These are phyloP conservation scores for Coemansia sp. DNA, from an alignment of 192 early-diverging fungal species.

Conservation along the genomic window DNA sequence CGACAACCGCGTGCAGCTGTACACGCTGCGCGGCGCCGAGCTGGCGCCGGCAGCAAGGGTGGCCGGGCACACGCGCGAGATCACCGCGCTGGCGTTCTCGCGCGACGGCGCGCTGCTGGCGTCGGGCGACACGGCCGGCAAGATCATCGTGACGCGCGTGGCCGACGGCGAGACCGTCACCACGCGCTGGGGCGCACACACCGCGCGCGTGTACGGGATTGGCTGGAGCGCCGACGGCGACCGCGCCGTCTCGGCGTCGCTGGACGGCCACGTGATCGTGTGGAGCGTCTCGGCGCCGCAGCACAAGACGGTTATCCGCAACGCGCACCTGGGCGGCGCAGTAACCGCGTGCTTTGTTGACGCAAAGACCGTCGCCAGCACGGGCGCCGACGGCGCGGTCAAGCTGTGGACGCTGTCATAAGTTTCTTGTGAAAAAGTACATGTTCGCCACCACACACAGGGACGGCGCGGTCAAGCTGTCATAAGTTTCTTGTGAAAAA, in stretches of 20 bases:
- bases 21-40: constrained; percentile 44
- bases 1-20: constrained; percentile 68
- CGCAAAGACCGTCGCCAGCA: constrained; percentile 63
- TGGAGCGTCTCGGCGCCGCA: constrained; percentile 82
- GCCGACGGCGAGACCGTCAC: constrained; percentile 51
- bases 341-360: constrained; percentile 71
- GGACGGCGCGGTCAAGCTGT: too few relatives aligned
- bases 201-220: constrained; percentile 76
- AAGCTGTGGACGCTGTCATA: constrained; percentile 67
- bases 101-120: constrained; percentile 75
- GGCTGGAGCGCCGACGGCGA: constrained; percentile 74
- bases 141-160: constrained; percentile 72
- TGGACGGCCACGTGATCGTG: constrained; percentile 90
- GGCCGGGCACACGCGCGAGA: constrained; percentile 56
- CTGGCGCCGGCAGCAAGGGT: constrained; percentile 13
- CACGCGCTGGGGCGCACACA: constrained; percentile 88
- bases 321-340: constrained; percentile 81
- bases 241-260: constrained; percentile 73
- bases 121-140: constrained; percentile 76
- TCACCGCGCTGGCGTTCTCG: constrained; percentile 79
- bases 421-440: constrained; percentile 22
- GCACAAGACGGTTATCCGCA: constrained; percentile 71
- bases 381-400: constrained; percentile 81
- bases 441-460: too few relatives aligned
- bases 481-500: constrained; percentile 14